Percentiles rank a stretch among this genome's conserved stretches.
Evolutionary conservation across 2,329 filamentous ascomycete species (phyloP).

Genomic region (Drechslera avenae): DNA sequence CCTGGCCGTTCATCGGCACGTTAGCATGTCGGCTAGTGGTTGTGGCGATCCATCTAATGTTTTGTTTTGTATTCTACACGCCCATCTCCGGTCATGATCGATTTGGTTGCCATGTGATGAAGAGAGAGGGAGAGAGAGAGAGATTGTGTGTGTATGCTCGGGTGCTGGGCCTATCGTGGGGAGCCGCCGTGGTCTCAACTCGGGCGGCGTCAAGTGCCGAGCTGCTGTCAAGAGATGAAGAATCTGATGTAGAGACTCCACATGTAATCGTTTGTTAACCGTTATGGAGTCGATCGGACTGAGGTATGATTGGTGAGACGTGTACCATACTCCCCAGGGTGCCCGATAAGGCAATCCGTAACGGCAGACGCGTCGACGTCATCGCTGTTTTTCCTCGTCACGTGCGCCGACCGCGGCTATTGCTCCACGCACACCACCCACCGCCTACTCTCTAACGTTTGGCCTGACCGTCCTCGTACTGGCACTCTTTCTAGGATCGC

Average conservation of each 20-base stretch:
- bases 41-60: neutral
- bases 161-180: too few relatives aligned
- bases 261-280: too few relatives aligned
- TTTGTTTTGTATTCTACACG: neutral
- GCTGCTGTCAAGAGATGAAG: too few relatives aligned
- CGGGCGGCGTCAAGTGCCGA: too few relatives aligned
- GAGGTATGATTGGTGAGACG: too few relatives aligned
- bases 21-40: conserved; percentile 1
- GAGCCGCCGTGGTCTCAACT: too few relatives aligned
- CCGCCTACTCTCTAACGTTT: neutral
- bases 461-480: neutral
- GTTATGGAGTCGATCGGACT: too few relatives aligned
- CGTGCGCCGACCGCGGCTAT: neutral
- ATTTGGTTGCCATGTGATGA: too few relatives aligned
- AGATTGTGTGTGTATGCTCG: too few relatives aligned
- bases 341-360: neutral
- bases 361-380: conserved; percentile 14
- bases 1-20: conserved; percentile 1
- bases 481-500: neutral
- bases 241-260: too few relatives aligned
- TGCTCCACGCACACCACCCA: neutral
- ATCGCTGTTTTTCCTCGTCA: conserved; percentile 6
- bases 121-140: too few relatives aligned
- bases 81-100: too few relatives aligned
- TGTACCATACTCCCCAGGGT: neutral